Evolutionary conservation across 2,329 filamentous ascomycete species (phyloP), one percentile per base, ranked within the genome.

Genomic region (Ploettnerulaceae sp.): DNA sequence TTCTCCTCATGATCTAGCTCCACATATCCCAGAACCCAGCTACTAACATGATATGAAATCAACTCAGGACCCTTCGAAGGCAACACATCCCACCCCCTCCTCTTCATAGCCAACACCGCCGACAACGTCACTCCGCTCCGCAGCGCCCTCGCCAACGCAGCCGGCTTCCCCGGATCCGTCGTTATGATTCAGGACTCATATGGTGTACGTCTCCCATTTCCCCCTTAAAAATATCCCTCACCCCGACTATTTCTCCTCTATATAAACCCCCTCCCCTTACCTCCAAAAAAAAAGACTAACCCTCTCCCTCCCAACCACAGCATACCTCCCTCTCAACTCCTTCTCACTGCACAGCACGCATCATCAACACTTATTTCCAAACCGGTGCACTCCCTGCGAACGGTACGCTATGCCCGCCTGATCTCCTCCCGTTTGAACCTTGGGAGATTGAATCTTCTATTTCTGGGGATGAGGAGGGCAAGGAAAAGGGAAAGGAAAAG

Each of bases 161-260:
- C 50, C 3, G 56, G 66, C 0, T 77, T 76, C 40, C 65, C 65
- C 0, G 67, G 66, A 11, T 74, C 72, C 0, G 65, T 67, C 0
- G 61, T 77, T 5, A 57, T 77, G 20, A 64, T 70, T 9, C 72
- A 75, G 54, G 71, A 76, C 34, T 70, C 70, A 1, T 76, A 72
- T 31, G 75, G 75, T 4, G 73, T 74, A 64, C 62, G 70, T 61
- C 7, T 29, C 8, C 21, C 9, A 3, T 8, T 5, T 40, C 6
- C 17, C 7, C 7, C 26, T 29, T 29, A 11, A 9, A 4, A 20
- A 7, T 26, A 7, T 15, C 3, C 3, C 4, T 37, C 20, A 2
- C 12, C 14, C 20, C 5, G 12, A 3, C 2, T n/a, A 11, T 31
- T 14, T 22, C 24, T 31, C 20, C 11, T 22, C 12, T 7, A 31